Percentiles rank a stretch among this genome's conserved stretches.
Conservation (phyloP, 2,329 filamentous ascomycete species). For the Stachybotrys chartarum region DNA sequence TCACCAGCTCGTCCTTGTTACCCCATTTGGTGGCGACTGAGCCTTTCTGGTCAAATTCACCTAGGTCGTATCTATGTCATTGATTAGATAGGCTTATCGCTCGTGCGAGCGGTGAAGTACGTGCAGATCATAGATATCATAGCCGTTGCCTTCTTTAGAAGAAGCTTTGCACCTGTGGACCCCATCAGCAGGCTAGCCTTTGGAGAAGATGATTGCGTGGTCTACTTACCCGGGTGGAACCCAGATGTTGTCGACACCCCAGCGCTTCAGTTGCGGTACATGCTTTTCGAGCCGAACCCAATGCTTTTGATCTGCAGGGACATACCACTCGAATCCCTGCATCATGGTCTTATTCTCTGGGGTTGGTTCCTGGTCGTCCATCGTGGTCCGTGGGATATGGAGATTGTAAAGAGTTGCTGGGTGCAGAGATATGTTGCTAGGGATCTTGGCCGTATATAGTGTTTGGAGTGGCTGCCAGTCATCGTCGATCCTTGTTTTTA, state of each 20-base stretch:
- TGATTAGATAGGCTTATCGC: neutral
- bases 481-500: too few species aligned
- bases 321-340: slow-evolving; percentile 70
- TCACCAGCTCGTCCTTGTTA: slow-evolving; percentile 51
- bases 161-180: slow-evolving; percentile 53
- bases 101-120: too few species aligned
- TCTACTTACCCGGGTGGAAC: slow-evolving; percentile 50
- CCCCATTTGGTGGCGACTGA: slow-evolving; percentile 63
- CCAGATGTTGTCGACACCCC: slow-evolving; percentile 61
- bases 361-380: slow-evolving; percentile 8
- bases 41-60: slow-evolving; percentile 70
- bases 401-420: neutral
- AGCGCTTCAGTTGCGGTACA: slow-evolving; percentile 49
- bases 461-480: too few species aligned
- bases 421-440: neutral
- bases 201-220: neutral
- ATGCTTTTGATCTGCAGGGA: slow-evolving; percentile 55
- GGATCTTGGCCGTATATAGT: too few species aligned
- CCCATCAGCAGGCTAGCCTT: neutral
- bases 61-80: slow-evolving; percentile 45
- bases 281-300: slow-evolving; percentile 53
- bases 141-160: slow-evolving; percentile 57
- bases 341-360: slow-evolving; percentile 51
- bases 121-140: slow-evolving; percentile 62
- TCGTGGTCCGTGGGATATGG: too few species aligned